Evolutionary conservation across 768 basidiomycete species (phyloP).

Genomic region (Clathrus columnatus): DNA sequence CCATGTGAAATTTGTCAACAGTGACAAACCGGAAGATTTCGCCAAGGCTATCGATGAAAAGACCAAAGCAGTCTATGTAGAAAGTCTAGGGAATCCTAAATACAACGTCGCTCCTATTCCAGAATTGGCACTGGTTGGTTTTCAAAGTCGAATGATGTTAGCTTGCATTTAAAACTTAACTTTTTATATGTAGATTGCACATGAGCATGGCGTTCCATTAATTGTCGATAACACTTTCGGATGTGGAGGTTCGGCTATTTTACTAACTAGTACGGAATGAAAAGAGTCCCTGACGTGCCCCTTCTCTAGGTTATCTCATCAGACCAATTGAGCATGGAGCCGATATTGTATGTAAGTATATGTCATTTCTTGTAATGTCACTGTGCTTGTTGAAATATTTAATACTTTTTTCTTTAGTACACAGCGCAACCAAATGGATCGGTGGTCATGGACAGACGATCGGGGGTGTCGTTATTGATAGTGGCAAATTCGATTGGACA

Average conservation of each 20-base stretch:
- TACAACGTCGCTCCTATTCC: slow-evolving; percentile 60
- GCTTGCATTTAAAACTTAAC: not conserved
- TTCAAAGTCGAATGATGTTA: not conserved
- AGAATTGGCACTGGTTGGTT: slow-evolving; percentile 52
- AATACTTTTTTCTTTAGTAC: slow-evolving; percentile 30
- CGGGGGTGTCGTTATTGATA: slow-evolving; percentile 65
- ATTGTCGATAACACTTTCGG: slow-evolving; percentile 80
- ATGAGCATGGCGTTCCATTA: slow-evolving; percentile 61
- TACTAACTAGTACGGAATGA: no score
- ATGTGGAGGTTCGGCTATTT: slow-evolving; percentile 40
- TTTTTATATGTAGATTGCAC: slow-evolving; percentile 44
- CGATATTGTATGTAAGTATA: slow-evolving; percentile 54
- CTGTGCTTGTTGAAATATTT: not conserved
- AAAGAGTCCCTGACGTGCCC: not conserved
- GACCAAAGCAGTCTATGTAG: slow-evolving; percentile 69
- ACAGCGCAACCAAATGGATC: slow-evolving; percentile 82
- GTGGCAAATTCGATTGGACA: slow-evolving; percentile 33
- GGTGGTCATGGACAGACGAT: slow-evolving; percentile 76
- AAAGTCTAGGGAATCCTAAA: slow-evolving; percentile 75
- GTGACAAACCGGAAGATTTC: slow-evolving; percentile 47
- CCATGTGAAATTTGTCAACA: slow-evolving; percentile 51
- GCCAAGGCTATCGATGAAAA: slow-evolving; percentile 63
- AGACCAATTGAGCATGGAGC: slow-evolving; percentile 67
- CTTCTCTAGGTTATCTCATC: slow-evolving; percentile 45
- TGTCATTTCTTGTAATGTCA: not conserved